Conservation (phyloP, 1,139 yeast genomes). For the Blastobotrys proliferans region DNA sequence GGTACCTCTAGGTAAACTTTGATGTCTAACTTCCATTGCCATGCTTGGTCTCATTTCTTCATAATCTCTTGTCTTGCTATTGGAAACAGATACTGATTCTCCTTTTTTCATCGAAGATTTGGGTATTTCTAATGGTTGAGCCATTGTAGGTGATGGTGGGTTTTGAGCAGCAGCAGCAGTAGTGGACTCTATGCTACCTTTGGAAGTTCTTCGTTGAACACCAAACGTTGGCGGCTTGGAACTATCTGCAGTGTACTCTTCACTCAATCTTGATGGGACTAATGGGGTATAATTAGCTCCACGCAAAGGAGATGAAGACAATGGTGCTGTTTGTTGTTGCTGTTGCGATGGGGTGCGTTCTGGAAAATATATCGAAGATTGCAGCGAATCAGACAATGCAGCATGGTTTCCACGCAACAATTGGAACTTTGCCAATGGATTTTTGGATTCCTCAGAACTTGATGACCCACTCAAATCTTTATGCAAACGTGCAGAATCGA, state of each 20-base stretch:
- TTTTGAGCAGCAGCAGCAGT: background rate
- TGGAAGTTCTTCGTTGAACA: background rate
- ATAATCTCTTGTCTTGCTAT: background rate
- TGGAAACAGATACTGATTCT: background rate
- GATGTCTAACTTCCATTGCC: background rate
- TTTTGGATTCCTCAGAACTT: constrained; percentile 11
- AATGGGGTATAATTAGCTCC: constrained; percentile 35
- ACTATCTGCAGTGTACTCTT: constrained; percentile 31
- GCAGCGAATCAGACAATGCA: constrained; percentile 38
- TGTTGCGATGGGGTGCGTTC: constrained; percentile 8
- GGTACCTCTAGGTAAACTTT: background rate
- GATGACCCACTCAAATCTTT: constrained; percentile 6
- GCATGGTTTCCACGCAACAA: constrained; percentile 45
- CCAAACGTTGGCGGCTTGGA: background rate
- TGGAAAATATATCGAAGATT: constrained; percentile 23
- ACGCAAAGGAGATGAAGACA: constrained; percentile 35
- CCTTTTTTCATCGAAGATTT: background rate
- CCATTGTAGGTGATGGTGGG: background rate
- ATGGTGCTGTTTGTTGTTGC: constrained; percentile 3
- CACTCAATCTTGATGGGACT: constrained; percentile 35
- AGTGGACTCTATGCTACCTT: background rate
- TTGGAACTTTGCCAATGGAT: constrained; percentile 45
- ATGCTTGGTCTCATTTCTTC: background rate
- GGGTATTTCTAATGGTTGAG: background rate
- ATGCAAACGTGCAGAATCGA: constrained; percentile 49